Percentiles rank a stretch among this genome's conserved stretches.
Evolutionary conservation across 1,139 yeast genomes (phyloP).

Genomic region (Yamadazyma diddensiae): DNA sequence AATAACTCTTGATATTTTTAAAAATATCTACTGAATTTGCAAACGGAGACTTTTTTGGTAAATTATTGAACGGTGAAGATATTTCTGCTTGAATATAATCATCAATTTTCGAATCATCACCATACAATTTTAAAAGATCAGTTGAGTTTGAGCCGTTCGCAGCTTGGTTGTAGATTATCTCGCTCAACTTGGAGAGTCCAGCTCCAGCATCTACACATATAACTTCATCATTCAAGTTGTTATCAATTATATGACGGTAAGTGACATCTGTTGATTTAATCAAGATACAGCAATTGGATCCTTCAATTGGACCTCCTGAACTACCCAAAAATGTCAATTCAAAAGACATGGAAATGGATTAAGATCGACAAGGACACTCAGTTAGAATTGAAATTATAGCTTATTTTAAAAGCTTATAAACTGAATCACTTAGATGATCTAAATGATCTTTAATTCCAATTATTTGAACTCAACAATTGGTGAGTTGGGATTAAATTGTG

Average conservation of each 20-base stretch:
- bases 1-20: constrained; percentile 39
- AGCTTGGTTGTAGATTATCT: constrained; percentile 39
- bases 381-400: neutral
- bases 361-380: neutral
- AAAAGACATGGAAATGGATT: constrained; percentile 16
- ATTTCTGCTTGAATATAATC: constrained; percentile 19
- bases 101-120: constrained; percentile 20
- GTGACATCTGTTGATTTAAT: constrained; percentile 51
- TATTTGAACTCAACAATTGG: no score
- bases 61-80: constrained; percentile 27
- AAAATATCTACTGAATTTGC: constrained; percentile 27
- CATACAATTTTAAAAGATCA: constrained; percentile 22
- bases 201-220: constrained; percentile 79
- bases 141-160: constrained; percentile 9
- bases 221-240: constrained; percentile 33
- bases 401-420: neutral
- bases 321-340: constrained; percentile 63
- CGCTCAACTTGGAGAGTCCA: constrained; percentile 58
- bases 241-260: constrained; percentile 32
- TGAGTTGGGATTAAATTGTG: no score
- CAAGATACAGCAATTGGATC: constrained; percentile 62
- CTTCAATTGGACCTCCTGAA: constrained; percentile 77
- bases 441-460: no score
- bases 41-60: constrained; percentile 18
- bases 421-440: neutral